A percentile compares a stretch with the other conserved stretches of the same genome.
Conservation (phyloP, 2,329 filamentous ascomycete genomes). For the Penicillium sp. region DNA sequence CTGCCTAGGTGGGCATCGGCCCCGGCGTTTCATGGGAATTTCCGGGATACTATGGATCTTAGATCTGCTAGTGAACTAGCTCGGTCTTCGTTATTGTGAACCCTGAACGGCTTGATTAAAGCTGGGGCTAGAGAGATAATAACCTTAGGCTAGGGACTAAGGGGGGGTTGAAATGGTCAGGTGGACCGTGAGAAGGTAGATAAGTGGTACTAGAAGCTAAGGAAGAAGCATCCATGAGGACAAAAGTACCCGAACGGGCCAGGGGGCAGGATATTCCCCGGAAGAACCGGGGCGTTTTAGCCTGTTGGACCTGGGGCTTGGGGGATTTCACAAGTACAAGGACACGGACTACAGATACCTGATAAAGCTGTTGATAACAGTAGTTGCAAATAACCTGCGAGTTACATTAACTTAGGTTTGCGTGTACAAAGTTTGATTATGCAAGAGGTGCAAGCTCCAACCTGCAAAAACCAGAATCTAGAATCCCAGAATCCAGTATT, state of each 20-base stretch:
- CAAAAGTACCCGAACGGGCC: not conserved
- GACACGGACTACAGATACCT: not conserved
- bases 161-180: not conserved
- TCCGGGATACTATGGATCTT: constrained; percentile 9
- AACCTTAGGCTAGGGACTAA: not conserved
- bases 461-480: not conserved
- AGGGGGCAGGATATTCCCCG: not conserved
- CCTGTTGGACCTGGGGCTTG: no score
- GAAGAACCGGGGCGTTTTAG: not conserved
- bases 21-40: not conserved
- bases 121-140: not conserved
- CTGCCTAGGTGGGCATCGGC: constrained; percentile 16
- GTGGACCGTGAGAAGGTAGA: not conserved
- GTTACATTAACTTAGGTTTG: no score
- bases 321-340: not conserved
- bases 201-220: no score
- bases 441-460: no score
- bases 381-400: not conserved
- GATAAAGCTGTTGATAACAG: not conserved
- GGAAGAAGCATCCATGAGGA: not conserved
- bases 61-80: constrained; percentile 5
- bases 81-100: not conserved
- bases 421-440: no score
- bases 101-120: not conserved
- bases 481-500: not conserved